Evolutionary conservation across 2,329 filamentous ascomycete species (phyloP).

Genomic region (Fusarium sp.): DNA sequence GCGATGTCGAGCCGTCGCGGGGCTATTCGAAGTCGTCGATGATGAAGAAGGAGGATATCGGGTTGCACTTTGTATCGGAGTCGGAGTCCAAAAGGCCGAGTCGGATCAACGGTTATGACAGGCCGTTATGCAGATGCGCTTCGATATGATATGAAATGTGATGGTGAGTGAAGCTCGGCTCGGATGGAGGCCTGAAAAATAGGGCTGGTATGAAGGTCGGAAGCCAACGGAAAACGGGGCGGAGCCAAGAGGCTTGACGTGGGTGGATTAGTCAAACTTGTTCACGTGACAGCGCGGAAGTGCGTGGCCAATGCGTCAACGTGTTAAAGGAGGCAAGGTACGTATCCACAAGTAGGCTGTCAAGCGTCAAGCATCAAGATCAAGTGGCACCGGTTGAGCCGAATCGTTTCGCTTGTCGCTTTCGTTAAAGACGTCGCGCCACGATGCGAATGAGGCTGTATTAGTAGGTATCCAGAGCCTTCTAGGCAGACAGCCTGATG

Average conservation of each 20-base stretch:
- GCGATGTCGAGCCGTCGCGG: constrained; percentile 23
- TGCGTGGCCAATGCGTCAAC: constrained; percentile 34
- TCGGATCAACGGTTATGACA: constrained; percentile 3
- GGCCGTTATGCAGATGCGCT: constrained; percentile 22
- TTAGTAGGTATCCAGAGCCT: constrained; percentile 38
- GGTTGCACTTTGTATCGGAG: background rate
- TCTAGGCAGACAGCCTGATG: constrained; percentile 41
- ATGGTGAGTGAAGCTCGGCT: constrained; percentile 35
- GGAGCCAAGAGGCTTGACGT: constrained; percentile 37
- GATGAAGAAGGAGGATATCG: background rate
- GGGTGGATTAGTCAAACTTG: constrained; percentile 44
- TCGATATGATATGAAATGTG: constrained; percentile 18
- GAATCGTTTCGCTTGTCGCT: constrained; percentile 15
- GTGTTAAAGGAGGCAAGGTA: background rate
- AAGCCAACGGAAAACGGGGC: constrained; percentile 39
- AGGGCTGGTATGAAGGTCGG: constrained; percentile 46
- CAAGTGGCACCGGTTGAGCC: constrained; percentile 41
- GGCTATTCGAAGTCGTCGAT: background rate
- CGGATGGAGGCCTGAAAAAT: constrained; percentile 51
- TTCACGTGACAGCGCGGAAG: constrained; percentile 45
- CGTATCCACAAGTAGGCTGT: background rate
- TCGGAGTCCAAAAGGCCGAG: background rate
- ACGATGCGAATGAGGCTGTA: constrained; percentile 31
- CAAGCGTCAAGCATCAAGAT: constrained; percentile 18
- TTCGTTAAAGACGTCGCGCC: background rate